phyloP scores from a whole-genome alignment of 306 rosid species.

The Cercis canadensis region DNA sequence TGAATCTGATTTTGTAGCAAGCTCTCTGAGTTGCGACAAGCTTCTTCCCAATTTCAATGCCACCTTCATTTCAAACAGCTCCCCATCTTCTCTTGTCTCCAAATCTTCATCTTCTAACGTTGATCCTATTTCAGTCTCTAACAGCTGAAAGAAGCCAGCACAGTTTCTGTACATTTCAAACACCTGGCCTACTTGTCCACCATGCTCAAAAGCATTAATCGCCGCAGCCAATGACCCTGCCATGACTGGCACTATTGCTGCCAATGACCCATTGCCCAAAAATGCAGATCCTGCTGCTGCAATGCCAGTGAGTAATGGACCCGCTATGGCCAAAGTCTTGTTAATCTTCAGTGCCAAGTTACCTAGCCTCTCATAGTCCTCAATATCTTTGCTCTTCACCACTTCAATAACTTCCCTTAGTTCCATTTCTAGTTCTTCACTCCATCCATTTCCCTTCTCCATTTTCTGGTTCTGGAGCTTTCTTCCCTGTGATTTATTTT shows the following conservation, averaged over 20 bases:
- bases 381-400: constrained; percentile 58
- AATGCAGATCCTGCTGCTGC: constrained; percentile 64
- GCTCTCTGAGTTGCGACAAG: constrained; percentile 54
- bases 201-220: constrained; percentile 64
- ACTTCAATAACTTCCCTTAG: constrained; percentile 63
- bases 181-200: constrained; percentile 79
- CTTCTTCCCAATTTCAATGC: constrained; percentile 76
- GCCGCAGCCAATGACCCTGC: constrained; percentile 64
- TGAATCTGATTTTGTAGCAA: constrained; percentile 56
- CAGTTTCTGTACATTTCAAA: constrained; percentile 69
- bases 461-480: constrained; percentile 2
- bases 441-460: constrained; percentile 60
- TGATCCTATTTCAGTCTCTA: constrained; percentile 55
- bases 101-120: constrained; percentile 54
- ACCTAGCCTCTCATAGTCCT: constrained; percentile 75
- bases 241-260: constrained; percentile 44
- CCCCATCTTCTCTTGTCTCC: constrained; percentile 72
- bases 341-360: constrained; percentile 59
- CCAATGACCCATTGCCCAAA: constrained; percentile 46
- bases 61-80: constrained; percentile 60
- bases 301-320: constrained; percentile 74
- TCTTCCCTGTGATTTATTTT: background rate
- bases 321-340: constrained; percentile 65
- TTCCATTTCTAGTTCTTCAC: constrained; percentile 54
- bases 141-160: constrained; percentile 55